These are phyloP conservation scores for Rhodotorula sp. DNA, from an alignment of 1,284 basidiomycete species.

Conservation along the genomic window DNA sequence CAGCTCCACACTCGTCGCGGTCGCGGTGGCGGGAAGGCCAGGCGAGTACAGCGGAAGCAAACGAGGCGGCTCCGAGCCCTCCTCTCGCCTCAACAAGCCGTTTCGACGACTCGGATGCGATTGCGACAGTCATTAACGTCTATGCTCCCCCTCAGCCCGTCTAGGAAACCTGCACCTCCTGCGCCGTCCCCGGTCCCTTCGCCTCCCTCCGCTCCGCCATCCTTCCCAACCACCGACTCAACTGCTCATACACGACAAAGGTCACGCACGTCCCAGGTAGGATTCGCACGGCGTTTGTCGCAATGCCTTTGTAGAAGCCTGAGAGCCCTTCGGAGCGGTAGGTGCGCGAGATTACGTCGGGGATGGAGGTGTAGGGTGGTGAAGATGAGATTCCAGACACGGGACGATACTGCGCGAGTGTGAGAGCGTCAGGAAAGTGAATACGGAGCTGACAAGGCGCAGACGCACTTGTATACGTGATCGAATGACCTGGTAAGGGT, in stretches of 20 bases:
- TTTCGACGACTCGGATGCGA: neutral
- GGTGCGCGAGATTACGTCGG: slow-evolving; percentile 72
- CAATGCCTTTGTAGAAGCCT: slow-evolving; percentile 94
- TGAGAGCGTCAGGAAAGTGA: neutral
- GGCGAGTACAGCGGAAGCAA: too few species aligned
- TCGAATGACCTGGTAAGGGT: slow-evolving; percentile 96
- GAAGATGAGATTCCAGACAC: neutral
- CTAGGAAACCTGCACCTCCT: too few species aligned
- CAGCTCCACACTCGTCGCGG: too few species aligned
- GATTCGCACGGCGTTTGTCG: slow-evolving; percentile 93
- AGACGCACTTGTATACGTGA: slow-evolving; percentile 81
- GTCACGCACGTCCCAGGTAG: slow-evolving; percentile 96
- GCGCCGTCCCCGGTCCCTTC: neutral
- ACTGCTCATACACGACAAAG: slow-evolving; percentile 96
- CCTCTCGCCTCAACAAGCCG: too few species aligned
- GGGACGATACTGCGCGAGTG: slow-evolving; percentile 8
- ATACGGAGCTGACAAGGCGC: neutral
- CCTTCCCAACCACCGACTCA: slow-evolving; percentile 48
- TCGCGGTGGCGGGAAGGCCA: too few species aligned
- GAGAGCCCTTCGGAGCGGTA: slow-evolving; percentile 74
- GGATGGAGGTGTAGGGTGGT: slow-evolving; percentile 70
- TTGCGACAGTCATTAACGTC: neutral
- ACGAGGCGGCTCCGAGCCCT: too few species aligned
- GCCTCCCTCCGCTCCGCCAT: slow-evolving; percentile 9
- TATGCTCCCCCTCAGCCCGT: neutral